Evolutionary conservation across 2,329 filamentous ascomycete genomes (phyloP), one percentile per base, ranked within the genome.

Genomic region (Zasmidium angulare): DNA sequence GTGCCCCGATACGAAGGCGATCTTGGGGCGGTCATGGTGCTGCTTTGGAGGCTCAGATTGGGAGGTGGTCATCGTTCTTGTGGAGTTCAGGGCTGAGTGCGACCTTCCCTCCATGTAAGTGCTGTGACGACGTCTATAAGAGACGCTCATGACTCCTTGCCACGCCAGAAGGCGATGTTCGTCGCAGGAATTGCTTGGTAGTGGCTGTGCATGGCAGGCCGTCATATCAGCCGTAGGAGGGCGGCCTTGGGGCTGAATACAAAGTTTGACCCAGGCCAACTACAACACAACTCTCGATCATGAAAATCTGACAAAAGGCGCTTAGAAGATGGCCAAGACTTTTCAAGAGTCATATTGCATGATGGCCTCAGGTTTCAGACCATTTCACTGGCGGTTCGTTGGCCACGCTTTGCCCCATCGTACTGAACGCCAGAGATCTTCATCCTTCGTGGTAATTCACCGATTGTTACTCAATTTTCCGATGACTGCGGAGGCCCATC

Each of bases 401-500:
- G 11, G 4, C 26, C 26, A 29, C 26, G 26, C 14, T 3, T 43
- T 43, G 12, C 14, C 9, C 3, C 36, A 4, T 43, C 36, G 36
- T 17, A 17, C 36, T 17, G 7, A 43, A 43, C 36, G 3, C 36
- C 36, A 43, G 36, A 19, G 3, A 14, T 17, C 6, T 17, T 4
- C 4, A 7, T 10, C 11, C 36, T 17, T 43, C 36, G 11, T 29
- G 26, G 11, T 6, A 6, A 4, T 11, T 43, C 36, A 17, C 36
- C n/a, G n/a, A 43, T 3, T 4, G n/a, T 10, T 19, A 43, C 6
- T 43, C 36, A 43, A 43, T 43, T 43, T 3, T 17, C n/a, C 7
- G 36, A 62, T 19, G 63, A 63, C 36, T 60, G 58, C n/a, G 50
- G 58, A 19, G 69, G 67, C n/a, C 70, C 72, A 51, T 74, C 73